Evolutionary conservation across 2,329 filamentous ascomycete species (phyloP).

Genomic region (Pseudogymnoascus sp.): DNA sequence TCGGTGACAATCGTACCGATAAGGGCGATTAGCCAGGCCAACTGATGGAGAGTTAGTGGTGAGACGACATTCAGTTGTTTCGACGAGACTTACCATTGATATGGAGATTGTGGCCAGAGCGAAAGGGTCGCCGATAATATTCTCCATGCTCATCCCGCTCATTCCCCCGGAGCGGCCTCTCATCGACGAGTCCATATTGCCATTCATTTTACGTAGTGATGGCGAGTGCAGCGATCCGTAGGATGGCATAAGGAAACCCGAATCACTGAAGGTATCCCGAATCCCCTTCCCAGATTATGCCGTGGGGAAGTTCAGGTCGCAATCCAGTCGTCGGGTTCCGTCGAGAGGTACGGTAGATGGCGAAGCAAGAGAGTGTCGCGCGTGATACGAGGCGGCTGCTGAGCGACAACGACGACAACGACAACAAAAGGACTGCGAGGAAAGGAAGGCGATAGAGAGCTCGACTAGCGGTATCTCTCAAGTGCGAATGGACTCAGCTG

Average conservation of each 20-base stretch:
- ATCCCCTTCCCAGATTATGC: slow-evolving; percentile 4
- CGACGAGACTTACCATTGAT: slow-evolving; percentile 59
- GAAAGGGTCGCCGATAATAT: slow-evolving; percentile 94
- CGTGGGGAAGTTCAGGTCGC: background rate
- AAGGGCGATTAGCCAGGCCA: slow-evolving; percentile 92
- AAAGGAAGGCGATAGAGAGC: background rate
- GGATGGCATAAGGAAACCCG: slow-evolving; percentile 50
- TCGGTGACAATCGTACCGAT: slow-evolving; percentile 63
- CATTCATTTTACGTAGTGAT: slow-evolving; percentile 75
- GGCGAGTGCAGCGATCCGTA: slow-evolving; percentile 68
- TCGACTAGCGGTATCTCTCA: slow-evolving; percentile 6
- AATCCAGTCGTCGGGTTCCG: background rate
- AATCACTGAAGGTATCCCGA: slow-evolving; percentile 1
- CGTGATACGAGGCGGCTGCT: background rate
- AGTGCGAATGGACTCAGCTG: background rate
- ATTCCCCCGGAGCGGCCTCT: slow-evolving; percentile 43
- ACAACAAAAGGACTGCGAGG: background rate
- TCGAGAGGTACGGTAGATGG: background rate
- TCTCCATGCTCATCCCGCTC: slow-evolving; percentile 65
- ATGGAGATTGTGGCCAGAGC: slow-evolving; percentile 92
- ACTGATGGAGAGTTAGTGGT: slow-evolving; percentile 42
- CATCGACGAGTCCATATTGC: slow-evolving; percentile 45
- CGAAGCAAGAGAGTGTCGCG: background rate
- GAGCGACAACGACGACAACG: background rate
- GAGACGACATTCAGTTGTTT: background rate